Base-by-base conservation (phyloP, 352 stramenopile species). In the Pythium pectinolyticum region DNA sequence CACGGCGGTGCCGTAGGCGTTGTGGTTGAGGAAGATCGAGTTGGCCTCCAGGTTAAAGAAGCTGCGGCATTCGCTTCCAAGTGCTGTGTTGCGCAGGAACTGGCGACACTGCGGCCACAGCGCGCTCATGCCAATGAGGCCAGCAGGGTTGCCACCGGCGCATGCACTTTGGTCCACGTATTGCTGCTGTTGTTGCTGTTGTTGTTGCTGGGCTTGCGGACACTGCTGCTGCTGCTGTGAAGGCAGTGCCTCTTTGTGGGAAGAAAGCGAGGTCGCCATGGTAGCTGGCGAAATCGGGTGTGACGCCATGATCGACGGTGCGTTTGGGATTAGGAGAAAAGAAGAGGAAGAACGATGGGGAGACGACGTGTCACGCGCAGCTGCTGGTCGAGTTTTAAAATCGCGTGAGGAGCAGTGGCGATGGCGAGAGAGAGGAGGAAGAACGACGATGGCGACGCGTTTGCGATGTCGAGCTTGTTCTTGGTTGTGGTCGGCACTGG, bases 11-110 rank as follows among this genome's bases (percentile, higher is more conserved):
- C 86, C 86, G 63, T 87, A 94, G 30, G 80, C 78, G 67, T 91
- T 92, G 52, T 92, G 86, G 67, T 94, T 94, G 39, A 94, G 78
- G 52, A 92, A 92, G 46, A 87, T 74, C 48, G 75, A 73, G 67
- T 88, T 84, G 22, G 83, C 80, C 68, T 94, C 86, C 39, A 94
- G 70, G 68, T 89, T 89, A 61, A 94, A 94, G 27, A 89, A 77
- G 40, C 72, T 79, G 54, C 86, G 83, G 57, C 79, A 89, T 58
- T 86, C 77, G 43, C 72, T 79, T 34, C 86, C 86, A 28, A 94
- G 74, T 63, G 75, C 66, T 35, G 84, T 66, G 48, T 74, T 85
- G 59, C 76, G 78, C 59, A 92, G 61, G 57, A 75, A 90, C 9
- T 74, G 60, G 43, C 81, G 81, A 46, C 81, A 89, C 31, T 77